These are phyloP conservation scores for Xylariales sp. DNA, from an alignment of 2,329 filamentous ascomycete genomes.

Conservation along the genomic window DNA sequence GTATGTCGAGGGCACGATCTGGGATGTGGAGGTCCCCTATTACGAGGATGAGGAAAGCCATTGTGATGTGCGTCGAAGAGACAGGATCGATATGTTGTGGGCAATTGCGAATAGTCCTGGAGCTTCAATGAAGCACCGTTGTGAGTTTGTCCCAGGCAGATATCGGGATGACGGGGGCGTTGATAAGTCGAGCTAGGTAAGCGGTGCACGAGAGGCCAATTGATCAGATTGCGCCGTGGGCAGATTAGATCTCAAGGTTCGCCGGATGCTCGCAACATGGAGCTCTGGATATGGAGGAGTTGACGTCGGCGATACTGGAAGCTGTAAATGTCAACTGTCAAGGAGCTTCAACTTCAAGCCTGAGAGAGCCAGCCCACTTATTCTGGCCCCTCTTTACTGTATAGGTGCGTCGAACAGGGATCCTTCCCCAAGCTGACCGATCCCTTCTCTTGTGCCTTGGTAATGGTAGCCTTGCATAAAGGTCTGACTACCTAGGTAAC, in stretches of 20 bases:
- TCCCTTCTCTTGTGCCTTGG: background rate
- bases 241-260: too few species aligned
- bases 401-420: slow-evolving; percentile 5
- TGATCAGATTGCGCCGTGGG: too few species aligned
- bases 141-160: too few species aligned
- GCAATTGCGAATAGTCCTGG: too few species aligned
- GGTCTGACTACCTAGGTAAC: too few species aligned
- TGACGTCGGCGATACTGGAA: slow-evolving; percentile 1
- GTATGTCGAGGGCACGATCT: slow-evolving; percentile 85
- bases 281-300: background rate
- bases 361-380: slow-evolving; percentile 3
- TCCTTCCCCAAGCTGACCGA: background rate
- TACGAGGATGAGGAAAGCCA: slow-evolving; percentile 85
- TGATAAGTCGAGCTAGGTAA: too few species aligned
- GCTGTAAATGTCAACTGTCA: background rate
- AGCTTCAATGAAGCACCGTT: too few species aligned
- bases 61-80: slow-evolving; percentile 40
- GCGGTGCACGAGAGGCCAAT: too few species aligned
- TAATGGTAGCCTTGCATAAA: slow-evolving; percentile 3
- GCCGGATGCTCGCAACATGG: background rate
- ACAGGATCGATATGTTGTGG: slow-evolving; percentile 7
- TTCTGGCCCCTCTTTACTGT: background rate
- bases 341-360: slow-evolving; percentile 2
- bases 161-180: too few species aligned
- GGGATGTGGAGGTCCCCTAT: slow-evolving; percentile 93